These are phyloP conservation scores for Parascedosporium putredinis DNA, from an alignment of 2,329 filamentous ascomycete species.

Conservation along the genomic window DNA sequence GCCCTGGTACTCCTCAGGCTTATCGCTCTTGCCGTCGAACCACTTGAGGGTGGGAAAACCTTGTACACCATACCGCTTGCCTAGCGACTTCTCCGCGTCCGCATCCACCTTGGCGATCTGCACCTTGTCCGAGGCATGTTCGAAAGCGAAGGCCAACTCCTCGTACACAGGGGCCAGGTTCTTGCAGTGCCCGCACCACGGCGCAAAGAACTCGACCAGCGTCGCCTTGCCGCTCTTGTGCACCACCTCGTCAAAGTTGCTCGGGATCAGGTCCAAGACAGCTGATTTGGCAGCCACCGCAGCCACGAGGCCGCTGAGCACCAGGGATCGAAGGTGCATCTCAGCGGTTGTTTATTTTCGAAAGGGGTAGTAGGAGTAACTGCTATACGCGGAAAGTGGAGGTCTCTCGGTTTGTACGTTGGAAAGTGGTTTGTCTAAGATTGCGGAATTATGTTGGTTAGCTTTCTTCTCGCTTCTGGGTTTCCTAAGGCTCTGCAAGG, in stretches of 20 bases:
- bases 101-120: conserved; percentile 94
- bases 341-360: conserved; percentile 15
- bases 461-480: no score
- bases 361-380: no score
- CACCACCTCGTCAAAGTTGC: conserved; percentile 86
- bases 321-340: conserved; percentile 50
- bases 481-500: no score
- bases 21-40: conserved; percentile 90
- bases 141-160: conserved; percentile 68
- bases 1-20: conserved; percentile 74
- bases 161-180: conserved; percentile 90
- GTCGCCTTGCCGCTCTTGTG: conserved; percentile 89
- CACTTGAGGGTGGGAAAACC: conserved; percentile 97
- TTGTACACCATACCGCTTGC: conserved; percentile 77
- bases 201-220: conserved; percentile 95
- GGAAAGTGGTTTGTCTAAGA: no score
- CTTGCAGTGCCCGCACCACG: conserved; percentile 99
- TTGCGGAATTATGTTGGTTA: no score
- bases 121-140: conserved; percentile 60
- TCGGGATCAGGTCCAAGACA: conserved; percentile 79
- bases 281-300: conserved; percentile 61
- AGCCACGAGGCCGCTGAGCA: conserved; percentile 44
- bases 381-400: background rate
- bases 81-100: conserved; percentile 74
- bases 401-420: background rate